Evolutionary conservation across 495 filamentous ascomycete species (phyloP).

Genomic region (Evansstolkia leycettana): DNA sequence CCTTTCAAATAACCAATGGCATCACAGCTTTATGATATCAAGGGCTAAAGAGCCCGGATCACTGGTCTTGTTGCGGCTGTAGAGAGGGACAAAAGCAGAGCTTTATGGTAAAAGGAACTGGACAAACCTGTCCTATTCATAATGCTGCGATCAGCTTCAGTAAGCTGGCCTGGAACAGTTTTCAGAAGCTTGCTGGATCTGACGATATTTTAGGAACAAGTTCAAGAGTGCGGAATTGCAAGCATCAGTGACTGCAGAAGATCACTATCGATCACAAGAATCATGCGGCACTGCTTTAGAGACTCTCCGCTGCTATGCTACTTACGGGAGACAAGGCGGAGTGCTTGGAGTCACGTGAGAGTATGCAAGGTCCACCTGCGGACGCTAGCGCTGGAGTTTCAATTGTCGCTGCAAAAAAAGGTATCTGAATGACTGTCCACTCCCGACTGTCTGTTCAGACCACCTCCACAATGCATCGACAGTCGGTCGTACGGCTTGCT

Average conservation of each 20-base stretch:
- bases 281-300: conserved; percentile 18
- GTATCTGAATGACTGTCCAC: neutral
- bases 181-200: no score
- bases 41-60: no score
- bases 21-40: no score
- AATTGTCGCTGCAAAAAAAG: neutral
- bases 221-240: no score
- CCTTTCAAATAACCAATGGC: neutral
- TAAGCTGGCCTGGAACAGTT: neutral
- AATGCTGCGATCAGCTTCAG: neutral
- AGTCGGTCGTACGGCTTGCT: conserved; percentile 22
- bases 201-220: no score
- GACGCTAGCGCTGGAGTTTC: conserved; percentile 1
- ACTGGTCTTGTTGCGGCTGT: neutral
- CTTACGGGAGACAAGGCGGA: no score
- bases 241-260: conserved; percentile 1
- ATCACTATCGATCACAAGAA: conserved; percentile 2
- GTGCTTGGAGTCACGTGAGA: conserved; percentile 5
- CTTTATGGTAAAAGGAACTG: neutral
- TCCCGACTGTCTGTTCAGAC: neutral
- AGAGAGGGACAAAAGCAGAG: neutral
- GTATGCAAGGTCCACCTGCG: neutral
- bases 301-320: conserved; percentile 16
- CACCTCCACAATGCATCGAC: conserved; percentile 26
- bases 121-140: conserved; percentile 36